Base-by-base conservation (phyloP, 306 rosid species). In the Quercus aquifolioides region DNA sequence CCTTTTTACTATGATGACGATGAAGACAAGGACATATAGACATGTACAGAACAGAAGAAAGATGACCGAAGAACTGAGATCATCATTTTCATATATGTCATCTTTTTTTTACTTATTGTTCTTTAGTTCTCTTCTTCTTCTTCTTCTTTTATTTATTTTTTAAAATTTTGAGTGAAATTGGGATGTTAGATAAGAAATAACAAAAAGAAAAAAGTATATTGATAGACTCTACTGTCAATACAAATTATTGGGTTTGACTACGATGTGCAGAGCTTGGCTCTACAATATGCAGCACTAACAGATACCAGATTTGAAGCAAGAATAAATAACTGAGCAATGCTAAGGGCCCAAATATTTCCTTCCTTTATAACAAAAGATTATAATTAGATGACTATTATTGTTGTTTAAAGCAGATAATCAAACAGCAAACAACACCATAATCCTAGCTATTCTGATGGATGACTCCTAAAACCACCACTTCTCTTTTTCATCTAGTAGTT, bases 1-100 rank as follows among this genome's bases (percentile, higher is more conserved):
- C 98, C 98, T 57, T 91, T 93, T 57, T 81, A 83, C 73, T 80
- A 87, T 60, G 81, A 87, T 55, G 77, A 76, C 52, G 88, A 78
- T 25, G 80, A 84, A 60, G 81, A 65, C 62, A 77, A 56, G 30
- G 49, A 78, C 64, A 64, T n/a, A 41, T 84, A 74, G 73, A 28
- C 46, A 41, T 55, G 54, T 5, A 12, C 17, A 25, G 46, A 55
- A 15, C 26, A 35, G 59, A 71, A 33, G 43, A 52, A 14, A 74
- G 20, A 21, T 73, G 58, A 26, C 54, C 10, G 26, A n/a, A 59
- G 21, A 62, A 63, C 17, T 33, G 17, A 14, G 46, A n/a, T 17
- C 31, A 28, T 30, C 23, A 30, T 31, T 9, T 30, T 64, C 43
- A 17, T 64, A 11, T 11, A 23, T 13, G 23, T 1, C 25, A 3